Evolutionary conservation across 176 grass and related monocot genomes (phyloP), one percentile per base, ranked within the genome.

Genomic region (Rhynchospora pubera): DNA sequence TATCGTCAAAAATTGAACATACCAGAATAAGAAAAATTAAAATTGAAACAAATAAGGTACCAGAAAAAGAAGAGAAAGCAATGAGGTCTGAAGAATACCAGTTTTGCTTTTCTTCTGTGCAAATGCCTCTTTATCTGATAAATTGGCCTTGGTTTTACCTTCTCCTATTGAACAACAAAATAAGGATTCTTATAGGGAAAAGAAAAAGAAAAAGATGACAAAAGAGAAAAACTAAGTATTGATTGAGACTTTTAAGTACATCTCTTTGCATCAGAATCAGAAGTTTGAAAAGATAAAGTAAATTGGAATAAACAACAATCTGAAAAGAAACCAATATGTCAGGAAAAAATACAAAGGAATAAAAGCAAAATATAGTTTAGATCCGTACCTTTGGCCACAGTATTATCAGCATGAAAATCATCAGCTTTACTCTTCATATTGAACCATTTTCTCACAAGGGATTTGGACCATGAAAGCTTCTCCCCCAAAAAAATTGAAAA

Each of bases 391-490:
- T 81, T 85, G 70, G 78, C 77, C 62, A 77, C 87, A 83, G 83
- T 62, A 62, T 67, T 79, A 78, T 99, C 92, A 14, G 90, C 91
- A 73, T 93, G 87, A 65, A 95, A 95, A 24, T 99, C 97, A 13
- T 95, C 85, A n/a, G 89, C 79, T 81, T 96, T 95, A 22, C 45
- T 86, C 86, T 89, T 95, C 84, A 99, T 87, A 78, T 99, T 95
- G 87, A 99, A 87, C 97, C 91, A 95, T 87, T 99, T 99, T 87
- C 89, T 88, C 34, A 95, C 93, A 46, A 97, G 82, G 15, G 92
- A 92, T 86, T 89, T 99, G 32, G 97, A 99, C 96, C 96, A 95
- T 8, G 96, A 99, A 24, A 94, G 86, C 92, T 99, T 84, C 84
- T 45, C 6, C 6, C 62, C 82, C 62, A 79, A 39, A 39, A 47